Evolutionary conservation across 2,329 filamentous ascomycete genomes (phyloP), one percentile per base, ranked within the genome.

Genomic region (Epichloe festucae): DNA sequence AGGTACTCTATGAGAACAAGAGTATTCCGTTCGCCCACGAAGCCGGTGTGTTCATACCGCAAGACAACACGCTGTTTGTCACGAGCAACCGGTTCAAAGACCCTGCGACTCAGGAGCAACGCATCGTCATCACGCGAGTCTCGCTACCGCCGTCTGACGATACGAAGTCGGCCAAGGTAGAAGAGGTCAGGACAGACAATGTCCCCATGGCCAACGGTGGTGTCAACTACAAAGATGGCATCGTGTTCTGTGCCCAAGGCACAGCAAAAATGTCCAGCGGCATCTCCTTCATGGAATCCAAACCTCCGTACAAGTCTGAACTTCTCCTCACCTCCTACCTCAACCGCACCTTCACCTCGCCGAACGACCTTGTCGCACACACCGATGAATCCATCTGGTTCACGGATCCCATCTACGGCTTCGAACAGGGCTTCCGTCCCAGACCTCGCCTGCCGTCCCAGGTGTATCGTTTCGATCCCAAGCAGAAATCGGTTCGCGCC

Each of bases 1-100:
- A 71, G 12, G 53, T 71, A 2, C 56, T 74, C 3, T 57, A 65
- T 27, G 64, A 71, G 53, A 66, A 69, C 47, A 56, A 62, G 35
- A 57, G 60, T 3, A 69, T 73, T 41, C 68, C 72, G 0, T 76
- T 76, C 49, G 73, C 73, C 1, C 74, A 77, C 54, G 74, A 77
- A 59, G 74, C 73, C 0, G 64, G 64, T 1, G 65, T 67, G 7
- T 68, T 63, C 52, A 60, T 67, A 5, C 57, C 57, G 11, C 50
- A 58, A n/a, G 52, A 58, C 6, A 58, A 64, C 17, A 53, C 60
- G 0, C 54, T 67, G 0, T 65, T 67, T 53, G 55, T 68, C 35
- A 68, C 66, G 0, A 69, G 66, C 54, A 68, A 67, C 34, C 60
- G 59, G 31, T 64, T 61, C 44, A 34, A 46, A 0, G 63, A 62